Conservation (phyloP, 306 rosid species). For the Glycyrrhiza uralensis region DNA sequence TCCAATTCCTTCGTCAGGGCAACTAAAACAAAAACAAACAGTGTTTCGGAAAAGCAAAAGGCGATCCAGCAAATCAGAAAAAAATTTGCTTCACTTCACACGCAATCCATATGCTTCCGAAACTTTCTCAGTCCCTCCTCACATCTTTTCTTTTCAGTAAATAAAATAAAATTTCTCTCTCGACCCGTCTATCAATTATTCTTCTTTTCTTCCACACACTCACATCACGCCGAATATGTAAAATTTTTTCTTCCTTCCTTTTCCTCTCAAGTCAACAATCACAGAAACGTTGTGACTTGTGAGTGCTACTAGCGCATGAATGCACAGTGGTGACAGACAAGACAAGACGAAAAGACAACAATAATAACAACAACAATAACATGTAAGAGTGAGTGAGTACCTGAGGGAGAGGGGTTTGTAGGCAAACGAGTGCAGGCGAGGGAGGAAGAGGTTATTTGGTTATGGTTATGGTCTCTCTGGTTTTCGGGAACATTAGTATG, state of each 20-base stretch:
- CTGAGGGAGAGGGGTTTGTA: constrained; percentile 39
- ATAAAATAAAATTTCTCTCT: constrained; percentile 8
- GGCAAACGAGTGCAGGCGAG: constrained; percentile 60
- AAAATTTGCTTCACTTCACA: constrained; percentile 31
- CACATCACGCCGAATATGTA: no score
- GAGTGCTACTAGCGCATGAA: not conserved
- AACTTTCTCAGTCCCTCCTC: constrained; percentile 21
- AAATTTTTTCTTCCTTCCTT: not conserved
- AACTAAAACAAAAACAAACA: constrained; percentile 55
- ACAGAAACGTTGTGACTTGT: not conserved
- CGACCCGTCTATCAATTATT: not conserved
- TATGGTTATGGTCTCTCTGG: constrained; percentile 48
- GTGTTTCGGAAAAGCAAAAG: constrained; percentile 44
- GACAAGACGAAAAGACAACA: constrained; percentile 3
- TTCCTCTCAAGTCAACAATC: constrained; percentile 35
- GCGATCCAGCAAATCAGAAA: not conserved
- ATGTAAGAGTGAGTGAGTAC: not conserved
- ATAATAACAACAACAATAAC: not conserved
- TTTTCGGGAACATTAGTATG: constrained; percentile 45
- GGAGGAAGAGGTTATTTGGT: constrained; percentile 28
- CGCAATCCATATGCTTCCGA: constrained; percentile 59
- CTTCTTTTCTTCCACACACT: constrained; percentile 12
- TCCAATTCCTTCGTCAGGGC: constrained; percentile 39
- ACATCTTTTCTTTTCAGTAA: constrained; percentile 39
- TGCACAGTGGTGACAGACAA: not conserved